These are phyloP conservation scores for Fusarium tjaetaba DNA, from an alignment of 2,329 filamentous ascomycete genomes.

Conservation along the genomic window DNA sequence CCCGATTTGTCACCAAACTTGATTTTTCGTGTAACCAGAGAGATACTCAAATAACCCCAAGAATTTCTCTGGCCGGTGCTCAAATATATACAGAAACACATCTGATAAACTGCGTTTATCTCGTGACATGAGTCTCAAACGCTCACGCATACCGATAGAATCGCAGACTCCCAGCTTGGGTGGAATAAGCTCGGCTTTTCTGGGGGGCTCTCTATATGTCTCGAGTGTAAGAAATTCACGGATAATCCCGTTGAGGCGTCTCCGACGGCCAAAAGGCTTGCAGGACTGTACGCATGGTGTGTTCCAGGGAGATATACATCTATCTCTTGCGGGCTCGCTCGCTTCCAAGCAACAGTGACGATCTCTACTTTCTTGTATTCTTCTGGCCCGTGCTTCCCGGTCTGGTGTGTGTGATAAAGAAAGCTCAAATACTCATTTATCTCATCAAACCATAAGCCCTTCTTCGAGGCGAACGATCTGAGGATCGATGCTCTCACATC, in stretches of 20 bases:
- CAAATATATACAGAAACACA: neutral
- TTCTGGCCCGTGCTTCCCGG: fast-evolving
- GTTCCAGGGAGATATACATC: neutral
- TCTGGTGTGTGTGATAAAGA: neutral
- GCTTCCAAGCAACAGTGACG: fast-evolving
- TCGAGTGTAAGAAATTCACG: neutral
- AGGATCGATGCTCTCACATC: neutral
- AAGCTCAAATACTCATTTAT: neutral
- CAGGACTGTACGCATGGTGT: fast-evolving
- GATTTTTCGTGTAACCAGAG: neutral
- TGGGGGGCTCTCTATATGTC: fast-evolving
- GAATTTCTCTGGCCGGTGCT: constrained; percentile 8
- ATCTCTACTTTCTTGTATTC: fast-evolving
- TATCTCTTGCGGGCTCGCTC: fast-evolving
- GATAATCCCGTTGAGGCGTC: fast-evolving
- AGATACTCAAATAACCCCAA: constrained; percentile 21
- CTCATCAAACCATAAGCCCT: fast-evolving
- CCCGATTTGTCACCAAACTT: neutral
- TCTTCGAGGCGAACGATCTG: neutral
- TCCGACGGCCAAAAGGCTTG: fast-evolving
- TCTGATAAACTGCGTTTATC: neutral
- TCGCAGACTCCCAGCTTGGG: neutral
- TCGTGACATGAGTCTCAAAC: neutral
- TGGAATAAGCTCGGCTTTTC: neutral
- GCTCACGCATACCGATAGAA: neutral